These are phyloP conservation scores for Chenopodium suecicum DNA, from an alignment of 148 eudicot species.

Conservation along the genomic window DNA sequence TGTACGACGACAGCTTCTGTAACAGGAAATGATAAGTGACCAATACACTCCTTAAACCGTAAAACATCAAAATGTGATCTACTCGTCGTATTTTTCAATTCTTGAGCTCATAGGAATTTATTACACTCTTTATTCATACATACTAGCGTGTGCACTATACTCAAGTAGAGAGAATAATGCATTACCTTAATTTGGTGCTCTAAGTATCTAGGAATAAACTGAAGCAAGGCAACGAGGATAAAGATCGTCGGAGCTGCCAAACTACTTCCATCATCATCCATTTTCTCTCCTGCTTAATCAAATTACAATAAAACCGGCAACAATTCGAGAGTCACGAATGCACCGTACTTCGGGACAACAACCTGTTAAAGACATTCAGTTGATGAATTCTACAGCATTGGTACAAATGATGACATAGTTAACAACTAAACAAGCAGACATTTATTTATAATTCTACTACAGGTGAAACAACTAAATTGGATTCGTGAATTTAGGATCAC, in stretches of 20 bases:
- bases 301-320: background rate
- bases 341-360: background rate
- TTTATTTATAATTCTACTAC: background rate
- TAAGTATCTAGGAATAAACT: constrained; percentile 35
- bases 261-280: constrained; percentile 28
- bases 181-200: constrained; percentile 39
- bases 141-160: background rate
- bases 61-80: background rate
- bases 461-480: background rate
- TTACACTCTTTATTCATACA: too few relatives aligned
- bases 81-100: background rate
- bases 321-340: background rate
- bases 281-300: background rate
- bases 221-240: constrained; percentile 33
- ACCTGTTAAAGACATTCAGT: background rate
- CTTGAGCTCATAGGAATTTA: background rate
- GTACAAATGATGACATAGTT: background rate
- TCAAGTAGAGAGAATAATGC: background rate
- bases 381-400: background rate
- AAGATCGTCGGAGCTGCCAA: constrained; percentile 49
- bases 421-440: background rate
- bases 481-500: background rate
- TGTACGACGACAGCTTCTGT: background rate
- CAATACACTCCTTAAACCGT: background rate
- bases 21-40: background rate